Evolutionary conservation across 2,329 filamentous ascomycete species (phyloP).

Genomic region (Nemania diffusa): DNA sequence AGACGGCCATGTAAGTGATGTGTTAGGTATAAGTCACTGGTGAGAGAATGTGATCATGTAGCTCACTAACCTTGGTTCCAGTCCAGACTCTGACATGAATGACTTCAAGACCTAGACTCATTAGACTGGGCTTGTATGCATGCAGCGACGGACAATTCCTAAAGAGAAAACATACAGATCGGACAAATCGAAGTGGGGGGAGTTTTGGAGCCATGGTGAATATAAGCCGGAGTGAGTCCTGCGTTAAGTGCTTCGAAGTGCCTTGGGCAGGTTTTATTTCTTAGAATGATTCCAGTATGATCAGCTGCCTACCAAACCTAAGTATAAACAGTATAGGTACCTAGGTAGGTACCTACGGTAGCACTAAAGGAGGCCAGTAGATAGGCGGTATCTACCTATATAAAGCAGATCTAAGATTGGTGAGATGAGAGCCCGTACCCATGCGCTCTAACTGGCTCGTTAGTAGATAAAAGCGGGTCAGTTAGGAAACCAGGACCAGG

Average conservation of each 20-base stretch:
- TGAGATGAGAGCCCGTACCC: conserved; percentile 24
- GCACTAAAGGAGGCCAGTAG: too few species aligned
- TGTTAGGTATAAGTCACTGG: not conserved
- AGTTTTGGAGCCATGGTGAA: conserved; percentile 50
- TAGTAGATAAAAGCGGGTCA: conserved; percentile 4
- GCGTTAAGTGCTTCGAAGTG: too few species aligned
- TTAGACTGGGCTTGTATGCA: conserved; percentile 15
- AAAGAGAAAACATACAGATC: conserved; percentile 61
- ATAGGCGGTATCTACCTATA: not conserved
- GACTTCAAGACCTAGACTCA: conserved; percentile 78
- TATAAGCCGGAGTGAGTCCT: not conserved
- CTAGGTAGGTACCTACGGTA: too few species aligned
- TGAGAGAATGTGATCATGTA: not conserved
- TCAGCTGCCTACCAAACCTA: too few species aligned
- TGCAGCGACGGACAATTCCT: not conserved
- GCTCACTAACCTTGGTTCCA: conserved; percentile 80
- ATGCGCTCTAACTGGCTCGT: conserved; percentile 19
- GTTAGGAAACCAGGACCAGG: not conserved
- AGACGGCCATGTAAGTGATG: not conserved
- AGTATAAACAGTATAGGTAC: too few species aligned
- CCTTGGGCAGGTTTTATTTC: too few species aligned
- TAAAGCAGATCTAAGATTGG: too few species aligned
- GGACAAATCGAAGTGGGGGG: conserved; percentile 70
- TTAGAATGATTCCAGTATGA: not conserved
- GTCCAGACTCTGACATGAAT: conserved; percentile 84